phyloP scores from a whole-genome alignment of 495 filamentous ascomycete species.

The Penicillium manginii region DNA sequence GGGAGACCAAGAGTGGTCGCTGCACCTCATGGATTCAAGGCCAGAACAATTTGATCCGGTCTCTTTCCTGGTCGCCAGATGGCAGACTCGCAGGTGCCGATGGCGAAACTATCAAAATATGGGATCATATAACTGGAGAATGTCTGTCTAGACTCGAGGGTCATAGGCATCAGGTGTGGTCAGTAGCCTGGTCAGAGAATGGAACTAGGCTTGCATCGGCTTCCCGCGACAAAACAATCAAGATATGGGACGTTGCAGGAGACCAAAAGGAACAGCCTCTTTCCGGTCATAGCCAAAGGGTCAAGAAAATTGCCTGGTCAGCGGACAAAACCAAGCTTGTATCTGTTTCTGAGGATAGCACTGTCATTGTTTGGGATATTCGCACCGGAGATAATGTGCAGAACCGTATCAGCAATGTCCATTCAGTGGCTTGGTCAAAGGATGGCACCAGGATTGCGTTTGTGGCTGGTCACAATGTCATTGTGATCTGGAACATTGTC shows the following conservation, averaged over 20 bases:
- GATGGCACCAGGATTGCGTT: not conserved
- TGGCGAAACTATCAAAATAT: conserved; percentile 7
- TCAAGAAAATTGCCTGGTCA: not conserved
- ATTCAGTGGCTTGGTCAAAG: not conserved
- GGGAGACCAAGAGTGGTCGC: conserved; percentile 6
- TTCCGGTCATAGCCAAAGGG: not conserved
- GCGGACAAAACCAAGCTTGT: not conserved
- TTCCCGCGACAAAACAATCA: conserved; percentile 7
- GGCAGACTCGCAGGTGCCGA: conserved; percentile 8
- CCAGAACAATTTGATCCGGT: conserved; percentile 5
- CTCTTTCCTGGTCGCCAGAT: conserved; percentile 9
- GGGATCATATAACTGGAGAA: not conserved
- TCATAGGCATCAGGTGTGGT: conserved; percentile 8
- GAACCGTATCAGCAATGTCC: not conserved
- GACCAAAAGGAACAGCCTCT: not conserved
- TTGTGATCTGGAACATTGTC: not conserved
- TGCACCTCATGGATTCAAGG: not conserved
- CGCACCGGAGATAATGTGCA: not conserved
- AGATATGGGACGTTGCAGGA: conserved; percentile 7
- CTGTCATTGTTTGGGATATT: not conserved
- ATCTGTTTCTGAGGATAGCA: not conserved
- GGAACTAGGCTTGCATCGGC: conserved; percentile 3
- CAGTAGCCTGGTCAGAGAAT: conserved; percentile 6
- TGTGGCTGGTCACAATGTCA: not conserved
- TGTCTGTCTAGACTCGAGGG: conserved; percentile 8